Conservation (phyloP, 169 alveolate genomes). For the Babesia bigemina region DNA sequence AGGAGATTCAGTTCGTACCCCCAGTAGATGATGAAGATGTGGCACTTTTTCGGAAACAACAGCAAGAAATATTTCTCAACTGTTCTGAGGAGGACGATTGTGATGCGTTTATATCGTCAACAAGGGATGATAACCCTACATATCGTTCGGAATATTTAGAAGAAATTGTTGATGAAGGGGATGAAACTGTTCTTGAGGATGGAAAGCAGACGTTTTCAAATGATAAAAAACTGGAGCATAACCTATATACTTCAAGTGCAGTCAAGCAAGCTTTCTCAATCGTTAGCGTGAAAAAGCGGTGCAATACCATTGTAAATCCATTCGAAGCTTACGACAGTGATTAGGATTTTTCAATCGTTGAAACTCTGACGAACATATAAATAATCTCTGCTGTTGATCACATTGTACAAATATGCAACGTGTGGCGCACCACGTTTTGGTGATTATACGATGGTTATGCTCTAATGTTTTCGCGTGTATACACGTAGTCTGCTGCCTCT, state of each 20-base stretch:
- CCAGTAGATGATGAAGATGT: conserved; percentile 53
- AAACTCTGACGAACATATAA: too few relatives aligned
- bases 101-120: neutral
- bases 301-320: conserved; percentile 25
- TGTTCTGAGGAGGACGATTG: conserved; percentile 21
- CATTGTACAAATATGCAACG: too few relatives aligned
- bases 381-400: too few relatives aligned
- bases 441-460: too few relatives aligned
- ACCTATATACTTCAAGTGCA: neutral
- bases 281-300: conserved; percentile 7
- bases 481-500: too few relatives aligned
- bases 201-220: neutral
- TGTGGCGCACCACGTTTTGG: too few relatives aligned
- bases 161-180: neutral
- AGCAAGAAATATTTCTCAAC: conserved; percentile 37
- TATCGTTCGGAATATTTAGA: neutral
- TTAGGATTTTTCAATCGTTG: neutral
- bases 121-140: neutral
- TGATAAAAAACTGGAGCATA: neutral
- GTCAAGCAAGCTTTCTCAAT: neutral
- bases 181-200: neutral
- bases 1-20: conserved; percentile 35
- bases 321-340: conserved; percentile 37
- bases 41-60: conserved; percentile 51
- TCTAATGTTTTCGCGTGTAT: too few relatives aligned